phyloP scores from a whole-genome alignment of 2,329 filamentous ascomycete species.

The Gyromitra esculenta region DNA sequence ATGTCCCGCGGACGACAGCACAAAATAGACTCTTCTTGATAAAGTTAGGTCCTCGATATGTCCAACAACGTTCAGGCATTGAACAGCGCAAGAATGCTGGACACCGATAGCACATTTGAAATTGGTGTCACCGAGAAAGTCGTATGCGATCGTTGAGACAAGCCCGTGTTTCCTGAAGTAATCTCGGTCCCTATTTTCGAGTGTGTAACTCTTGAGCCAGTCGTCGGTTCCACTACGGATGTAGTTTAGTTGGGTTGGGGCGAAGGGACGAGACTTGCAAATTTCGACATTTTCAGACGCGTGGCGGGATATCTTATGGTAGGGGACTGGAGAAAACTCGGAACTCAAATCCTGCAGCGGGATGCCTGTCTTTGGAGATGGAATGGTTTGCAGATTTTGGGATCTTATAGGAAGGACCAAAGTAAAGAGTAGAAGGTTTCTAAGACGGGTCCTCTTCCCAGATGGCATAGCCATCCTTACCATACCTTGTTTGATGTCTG shows the following conservation, averaged over 20 bases:
- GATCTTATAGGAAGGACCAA: background rate
- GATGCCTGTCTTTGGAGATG: background rate
- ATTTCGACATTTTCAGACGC: conserved; percentile 53
- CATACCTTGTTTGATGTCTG: background rate
- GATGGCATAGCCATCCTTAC: background rate
- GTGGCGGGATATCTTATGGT: conserved; percentile 39
- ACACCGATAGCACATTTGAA: conserved; percentile 53
- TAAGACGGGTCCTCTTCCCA: background rate
- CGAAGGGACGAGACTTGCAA: conserved; percentile 53
- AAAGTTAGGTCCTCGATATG: conserved; percentile 47
- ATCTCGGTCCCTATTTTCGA: conserved; percentile 36
- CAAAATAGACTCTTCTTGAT: conserved; percentile 52
- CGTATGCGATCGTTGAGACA: conserved; percentile 50
- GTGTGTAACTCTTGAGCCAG: conserved; percentile 48
- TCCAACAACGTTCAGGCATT: conserved; percentile 47
- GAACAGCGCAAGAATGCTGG: conserved; percentile 36
- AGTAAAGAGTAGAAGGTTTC: conserved; percentile 11
- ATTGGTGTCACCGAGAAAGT: conserved; percentile 53
- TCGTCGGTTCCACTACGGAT: conserved; percentile 40
- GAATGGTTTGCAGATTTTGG: background rate
- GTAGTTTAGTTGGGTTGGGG: conserved; percentile 50
- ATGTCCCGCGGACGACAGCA: conserved; percentile 40
- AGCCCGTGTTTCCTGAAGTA: conserved; percentile 51
- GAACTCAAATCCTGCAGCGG: background rate
- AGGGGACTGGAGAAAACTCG: background rate